Evolutionary conservation across 768 basidiomycete genomes (phyloP).

Genomic region (Mycena metata): DNA sequence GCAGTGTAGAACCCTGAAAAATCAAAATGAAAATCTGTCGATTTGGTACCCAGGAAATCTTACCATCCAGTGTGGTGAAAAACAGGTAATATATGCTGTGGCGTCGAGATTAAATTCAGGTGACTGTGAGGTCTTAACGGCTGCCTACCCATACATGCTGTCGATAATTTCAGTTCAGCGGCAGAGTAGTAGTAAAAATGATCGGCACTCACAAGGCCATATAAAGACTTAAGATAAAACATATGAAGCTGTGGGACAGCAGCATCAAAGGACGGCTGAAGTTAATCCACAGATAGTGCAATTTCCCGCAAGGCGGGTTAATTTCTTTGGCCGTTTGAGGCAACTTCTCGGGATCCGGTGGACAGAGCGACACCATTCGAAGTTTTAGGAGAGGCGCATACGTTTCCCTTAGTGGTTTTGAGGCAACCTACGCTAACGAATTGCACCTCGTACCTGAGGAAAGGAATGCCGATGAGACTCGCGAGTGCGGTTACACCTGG

Average conservation of each 20-base stretch:
- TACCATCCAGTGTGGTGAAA: slow-evolving; percentile 77
- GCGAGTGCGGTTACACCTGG: slow-evolving; percentile 59
- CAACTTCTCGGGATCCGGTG: slow-evolving; percentile 62
- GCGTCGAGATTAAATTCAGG: slow-evolving; percentile 36
- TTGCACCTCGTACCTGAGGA: slow-evolving; percentile 52
- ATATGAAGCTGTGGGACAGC: slow-evolving; percentile 72
- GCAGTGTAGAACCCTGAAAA: slow-evolving; percentile 58
- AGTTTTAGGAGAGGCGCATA: slow-evolving; percentile 79
- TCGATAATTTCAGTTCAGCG: slow-evolving; percentile 11
- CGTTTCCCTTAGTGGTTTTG: slow-evolving; percentile 61
- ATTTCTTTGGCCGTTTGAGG: slow-evolving; percentile 23
- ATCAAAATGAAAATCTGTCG: not conserved
- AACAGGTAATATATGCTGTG: slow-evolving; percentile 78
- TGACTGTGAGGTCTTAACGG: not conserved
- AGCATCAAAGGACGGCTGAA: slow-evolving; percentile 71
- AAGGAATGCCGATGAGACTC: slow-evolving; percentile 65
- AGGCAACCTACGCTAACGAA: no score
- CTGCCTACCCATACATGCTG: slow-evolving; percentile 67
- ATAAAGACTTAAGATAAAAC: slow-evolving; percentile 79
- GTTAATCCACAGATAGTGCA: slow-evolving; percentile 69
- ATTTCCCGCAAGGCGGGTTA: slow-evolving; percentile 33
- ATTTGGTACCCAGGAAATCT: slow-evolving; percentile 30
- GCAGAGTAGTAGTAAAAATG: slow-evolving; percentile 8
- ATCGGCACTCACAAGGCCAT: slow-evolving; percentile 71
- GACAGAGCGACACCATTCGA: slow-evolving; percentile 52